These are phyloP conservation scores for Phaeoacremonium minimum DNA, from an alignment of 2,329 filamentous ascomycete genomes.

Conservation along the genomic window DNA sequence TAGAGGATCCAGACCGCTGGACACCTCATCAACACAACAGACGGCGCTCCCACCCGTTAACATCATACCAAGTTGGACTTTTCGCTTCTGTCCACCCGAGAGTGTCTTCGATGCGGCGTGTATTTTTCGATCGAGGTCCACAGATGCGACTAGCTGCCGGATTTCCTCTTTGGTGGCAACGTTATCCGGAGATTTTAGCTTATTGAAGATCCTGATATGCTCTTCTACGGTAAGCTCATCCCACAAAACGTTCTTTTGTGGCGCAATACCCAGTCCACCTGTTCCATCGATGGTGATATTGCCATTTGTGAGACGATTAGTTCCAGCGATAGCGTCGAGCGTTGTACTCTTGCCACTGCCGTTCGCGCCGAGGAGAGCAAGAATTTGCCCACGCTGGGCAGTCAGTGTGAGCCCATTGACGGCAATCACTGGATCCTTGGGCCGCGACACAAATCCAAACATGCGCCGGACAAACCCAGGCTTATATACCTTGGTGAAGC, in stretches of 20 bases:
- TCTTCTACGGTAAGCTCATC: constrained; percentile 82
- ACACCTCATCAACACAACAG: constrained; percentile 90
- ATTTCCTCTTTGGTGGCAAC: constrained; percentile 56
- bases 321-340: constrained; percentile 79
- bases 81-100: constrained; percentile 88
- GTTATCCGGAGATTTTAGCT: constrained; percentile 63
- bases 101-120: constrained; percentile 70
- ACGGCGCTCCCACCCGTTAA: constrained; percentile 84
- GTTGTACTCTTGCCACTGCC: constrained; percentile 90
- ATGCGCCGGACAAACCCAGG: constrained; percentile 51
- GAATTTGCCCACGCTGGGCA: constrained; percentile 74
- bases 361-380: constrained; percentile 83
- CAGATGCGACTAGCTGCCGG: constrained; percentile 57
- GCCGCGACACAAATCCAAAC: constrained; percentile 39
- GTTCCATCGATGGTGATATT: constrained; percentile 72
- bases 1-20: constrained; percentile 80
- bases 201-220: constrained; percentile 80
- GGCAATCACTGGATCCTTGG: constrained; percentile 68
- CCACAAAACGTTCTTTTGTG: constrained; percentile 94
- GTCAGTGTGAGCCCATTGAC: constrained; percentile 70
- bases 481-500: constrained; percentile 74
- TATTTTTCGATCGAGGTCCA: constrained; percentile 73
- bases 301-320: constrained; percentile 72
- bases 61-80: constrained; percentile 92
- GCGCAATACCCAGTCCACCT: constrained; percentile 79